Evolutionary conservation across 2,329 filamentous ascomycete genomes (phyloP).

Genomic region (Bipolaris gigantea): DNA sequence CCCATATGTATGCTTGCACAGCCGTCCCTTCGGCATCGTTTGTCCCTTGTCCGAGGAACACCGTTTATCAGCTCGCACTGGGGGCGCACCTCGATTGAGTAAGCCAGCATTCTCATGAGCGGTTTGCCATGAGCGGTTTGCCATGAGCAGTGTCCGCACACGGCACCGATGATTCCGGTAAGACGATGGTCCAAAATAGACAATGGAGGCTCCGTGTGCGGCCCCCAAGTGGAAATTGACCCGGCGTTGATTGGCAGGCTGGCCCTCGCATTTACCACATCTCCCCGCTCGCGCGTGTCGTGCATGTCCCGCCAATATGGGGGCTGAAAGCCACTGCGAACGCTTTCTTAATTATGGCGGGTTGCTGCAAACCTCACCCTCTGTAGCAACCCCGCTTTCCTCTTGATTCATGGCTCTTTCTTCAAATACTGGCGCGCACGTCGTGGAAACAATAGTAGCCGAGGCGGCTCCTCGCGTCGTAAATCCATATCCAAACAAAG

Average conservation of each 20-base stretch:
- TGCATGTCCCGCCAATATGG: constrained; percentile 26
- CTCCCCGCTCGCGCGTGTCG: constrained; percentile 5
- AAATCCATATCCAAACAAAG: constrained; percentile 22
- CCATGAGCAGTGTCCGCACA: constrained; percentile 3
- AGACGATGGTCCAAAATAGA: constrained; percentile 1
- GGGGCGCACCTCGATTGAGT: neutral
- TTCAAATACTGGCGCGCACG: constrained; percentile 2
- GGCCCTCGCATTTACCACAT: neutral
- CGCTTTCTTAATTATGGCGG: constrained; percentile 15
- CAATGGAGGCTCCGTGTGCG: constrained; percentile 15
- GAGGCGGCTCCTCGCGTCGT: constrained; percentile 18
- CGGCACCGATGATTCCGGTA: constrained; percentile 2
- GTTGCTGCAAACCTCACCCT: constrained; percentile 21
- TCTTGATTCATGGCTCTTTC: constrained; percentile 15
- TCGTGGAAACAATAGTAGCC: constrained; percentile 21
- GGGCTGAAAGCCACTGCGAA: constrained; percentile 31
- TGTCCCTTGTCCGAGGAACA: neutral
- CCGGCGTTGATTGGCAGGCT: constrained; percentile 1
- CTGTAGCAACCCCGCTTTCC: constrained; percentile 3
- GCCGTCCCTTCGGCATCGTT: constrained; percentile 16
- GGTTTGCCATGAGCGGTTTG: neutral
- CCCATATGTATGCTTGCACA: constrained; percentile 22
- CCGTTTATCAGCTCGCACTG: neutral
- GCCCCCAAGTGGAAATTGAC: constrained; percentile 17
- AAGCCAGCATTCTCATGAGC: neutral